Conservation (phyloP, 352 stramenopile genomes). For the Globisporangium nagaii region DNA sequence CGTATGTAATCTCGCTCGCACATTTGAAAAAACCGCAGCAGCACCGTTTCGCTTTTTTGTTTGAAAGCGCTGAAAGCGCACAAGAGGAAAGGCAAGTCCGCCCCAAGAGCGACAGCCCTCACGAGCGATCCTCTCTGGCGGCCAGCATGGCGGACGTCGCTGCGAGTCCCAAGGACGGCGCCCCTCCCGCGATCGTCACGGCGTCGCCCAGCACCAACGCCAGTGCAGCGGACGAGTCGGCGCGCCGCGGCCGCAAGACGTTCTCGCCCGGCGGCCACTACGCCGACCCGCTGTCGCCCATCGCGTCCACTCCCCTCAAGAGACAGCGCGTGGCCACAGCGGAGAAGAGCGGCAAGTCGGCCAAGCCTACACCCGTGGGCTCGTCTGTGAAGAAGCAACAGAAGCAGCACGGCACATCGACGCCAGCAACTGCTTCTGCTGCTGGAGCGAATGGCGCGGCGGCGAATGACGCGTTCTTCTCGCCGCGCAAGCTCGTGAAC, state of each 20-base stretch:
- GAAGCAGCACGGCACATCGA: constrained; percentile 2
- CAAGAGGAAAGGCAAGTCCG: constrained; percentile 1
- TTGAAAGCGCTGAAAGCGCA: too few relatives aligned
- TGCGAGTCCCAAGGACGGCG: neutral
- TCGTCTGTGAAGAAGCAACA: constrained; percentile 18
- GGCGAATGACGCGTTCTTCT: constrained; percentile 46
- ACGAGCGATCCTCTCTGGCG: too few relatives aligned
- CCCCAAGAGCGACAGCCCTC: neutral
- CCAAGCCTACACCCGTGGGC: constrained; percentile 23
- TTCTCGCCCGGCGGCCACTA: constrained; percentile 45
- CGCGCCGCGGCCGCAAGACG: constrained; percentile 7
- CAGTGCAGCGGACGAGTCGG: constrained; percentile 9
- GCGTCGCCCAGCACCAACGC: constrained; percentile 13
- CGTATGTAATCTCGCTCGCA: neutral
- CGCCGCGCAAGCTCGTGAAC: constrained; percentile 52
- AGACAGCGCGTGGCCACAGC: constrained; percentile 41
- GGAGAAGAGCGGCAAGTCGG: constrained; percentile 42
- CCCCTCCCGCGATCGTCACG: constrained; percentile 13
- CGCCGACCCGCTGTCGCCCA: constrained; percentile 71
- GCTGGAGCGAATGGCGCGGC: neutral
- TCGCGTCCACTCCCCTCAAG: constrained; percentile 83
- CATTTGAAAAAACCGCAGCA: neutral
- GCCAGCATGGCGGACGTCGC: constrained; percentile 12
- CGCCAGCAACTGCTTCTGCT: neutral
- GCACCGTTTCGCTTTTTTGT: neutral